phyloP scores from a whole-genome alignment of 768 basidiomycete genomes.

The Atractiella rhizophila region DNA sequence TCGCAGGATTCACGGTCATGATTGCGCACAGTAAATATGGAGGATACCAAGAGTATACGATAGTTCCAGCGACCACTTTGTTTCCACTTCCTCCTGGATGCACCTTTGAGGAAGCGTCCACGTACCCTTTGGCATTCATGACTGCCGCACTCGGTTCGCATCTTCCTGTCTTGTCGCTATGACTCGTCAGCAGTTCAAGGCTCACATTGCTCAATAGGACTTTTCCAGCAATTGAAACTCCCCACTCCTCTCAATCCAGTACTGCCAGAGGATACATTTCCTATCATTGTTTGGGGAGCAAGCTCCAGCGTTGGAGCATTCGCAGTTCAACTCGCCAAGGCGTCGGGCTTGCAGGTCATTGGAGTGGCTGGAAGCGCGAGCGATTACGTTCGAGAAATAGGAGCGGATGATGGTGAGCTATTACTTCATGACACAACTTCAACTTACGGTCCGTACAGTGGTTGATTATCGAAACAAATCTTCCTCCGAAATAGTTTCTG shows the following conservation, averaged over 20 bases:
- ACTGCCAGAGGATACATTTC: not conserved
- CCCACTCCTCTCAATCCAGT: slow-evolving; percentile 5
- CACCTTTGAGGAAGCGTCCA: slow-evolving; percentile 15
- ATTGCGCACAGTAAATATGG: slow-evolving; percentile 10
- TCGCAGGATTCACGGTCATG: slow-evolving; percentile 16
- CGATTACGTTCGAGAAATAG: slow-evolving; percentile 6
- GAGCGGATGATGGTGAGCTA: slow-evolving; percentile 14
- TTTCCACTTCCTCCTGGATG: slow-evolving; percentile 7
- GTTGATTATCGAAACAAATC: slow-evolving; percentile 12
- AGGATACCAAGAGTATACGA: slow-evolving; percentile 8
- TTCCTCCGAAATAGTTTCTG: slow-evolving; percentile 2
- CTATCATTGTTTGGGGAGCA: slow-evolving; percentile 7
- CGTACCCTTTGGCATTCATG: slow-evolving; percentile 14
- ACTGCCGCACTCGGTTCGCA: slow-evolving; percentile 17
- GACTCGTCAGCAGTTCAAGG: too few relatives aligned
- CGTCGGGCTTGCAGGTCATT: slow-evolving; percentile 11
- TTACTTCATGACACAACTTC: too few relatives aligned
- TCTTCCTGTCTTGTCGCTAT: too few relatives aligned
- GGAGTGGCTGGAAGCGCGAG: slow-evolving; percentile 11
- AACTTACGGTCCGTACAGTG: too few relatives aligned
- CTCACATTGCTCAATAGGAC: too few relatives aligned
- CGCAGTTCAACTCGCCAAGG: slow-evolving; percentile 16
- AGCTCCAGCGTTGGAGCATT: slow-evolving; percentile 14
- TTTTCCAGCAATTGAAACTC: slow-evolving; percentile 10
- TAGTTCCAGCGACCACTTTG: slow-evolving; percentile 8